Percentiles rank a stretch among this genome's conserved stretches.
Evolutionary conservation across 257 asterid genomes (phyloP).

Genomic region (Agastache rugosa): DNA sequence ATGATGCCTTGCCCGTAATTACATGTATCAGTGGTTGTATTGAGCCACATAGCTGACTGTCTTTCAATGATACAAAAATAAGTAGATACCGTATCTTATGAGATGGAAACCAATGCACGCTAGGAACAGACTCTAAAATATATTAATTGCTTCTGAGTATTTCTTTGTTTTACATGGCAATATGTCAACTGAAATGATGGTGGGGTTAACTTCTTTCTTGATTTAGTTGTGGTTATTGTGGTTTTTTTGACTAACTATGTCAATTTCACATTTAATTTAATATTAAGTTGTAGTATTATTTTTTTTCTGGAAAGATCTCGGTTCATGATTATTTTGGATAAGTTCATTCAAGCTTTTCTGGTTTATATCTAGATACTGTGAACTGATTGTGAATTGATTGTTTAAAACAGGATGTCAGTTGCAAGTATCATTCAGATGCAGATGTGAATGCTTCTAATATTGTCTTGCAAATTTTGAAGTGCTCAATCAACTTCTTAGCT

Average conservation of each 20-base stretch:
- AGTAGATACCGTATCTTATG: constrained; percentile 16
- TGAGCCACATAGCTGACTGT: background rate
- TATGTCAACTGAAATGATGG: background rate
- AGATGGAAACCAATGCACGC: background rate
- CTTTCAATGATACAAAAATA: background rate
- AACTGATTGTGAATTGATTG: constrained; percentile 10
- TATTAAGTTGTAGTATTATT: background rate
- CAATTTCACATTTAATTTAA: background rate
- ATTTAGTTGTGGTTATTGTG: background rate
- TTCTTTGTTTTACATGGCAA: background rate
- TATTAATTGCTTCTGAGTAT: constrained; percentile 6
- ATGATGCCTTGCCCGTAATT: background rate
- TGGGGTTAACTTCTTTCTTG: background rate
- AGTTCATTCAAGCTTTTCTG: background rate
- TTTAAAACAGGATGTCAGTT: constrained; percentile 46
- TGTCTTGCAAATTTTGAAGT: constrained; percentile 37
- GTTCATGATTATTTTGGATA: constrained; percentile 16
- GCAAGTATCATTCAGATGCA: constrained; percentile 16
- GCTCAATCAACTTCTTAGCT: constrained; percentile 21
- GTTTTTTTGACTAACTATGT: constrained; percentile 1
- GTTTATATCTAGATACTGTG: constrained; percentile 1
- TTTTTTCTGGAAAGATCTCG: background rate
- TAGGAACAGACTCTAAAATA: background rate
- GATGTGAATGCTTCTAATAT: constrained; percentile 18
- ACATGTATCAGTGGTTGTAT: background rate